Evolutionary conservation across 768 basidiomycete genomes (phyloP).

Genomic region (Agrocybe praecox): DNA sequence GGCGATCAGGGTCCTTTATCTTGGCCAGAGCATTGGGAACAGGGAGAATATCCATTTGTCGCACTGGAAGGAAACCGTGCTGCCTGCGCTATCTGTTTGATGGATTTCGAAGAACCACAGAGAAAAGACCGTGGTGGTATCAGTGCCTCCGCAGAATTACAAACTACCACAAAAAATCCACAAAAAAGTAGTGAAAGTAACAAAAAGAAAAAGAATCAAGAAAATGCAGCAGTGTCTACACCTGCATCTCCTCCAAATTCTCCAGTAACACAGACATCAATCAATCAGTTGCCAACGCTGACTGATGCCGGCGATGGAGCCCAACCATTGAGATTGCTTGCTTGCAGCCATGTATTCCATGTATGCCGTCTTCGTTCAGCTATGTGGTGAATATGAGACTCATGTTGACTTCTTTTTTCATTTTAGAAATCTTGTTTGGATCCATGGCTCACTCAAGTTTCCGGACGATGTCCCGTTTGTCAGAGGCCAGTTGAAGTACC

Average conservation of each 20-base stretch:
- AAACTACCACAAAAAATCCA: not conserved
- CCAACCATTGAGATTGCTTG: slow-evolving; percentile 74
- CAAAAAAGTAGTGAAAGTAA: not conserved
- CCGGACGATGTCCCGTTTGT: slow-evolving; percentile 87
- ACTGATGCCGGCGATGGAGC: slow-evolving; percentile 76
- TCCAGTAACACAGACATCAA: slow-evolving; percentile 37
- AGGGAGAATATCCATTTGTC: slow-evolving; percentile 79
- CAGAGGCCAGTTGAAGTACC: slow-evolving; percentile 69
- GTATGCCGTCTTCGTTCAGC: slow-evolving; percentile 34
- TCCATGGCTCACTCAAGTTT: slow-evolving; percentile 85
- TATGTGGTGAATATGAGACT: not conserved
- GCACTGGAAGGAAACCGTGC: slow-evolving; percentile 82
- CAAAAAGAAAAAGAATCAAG: not conserved
- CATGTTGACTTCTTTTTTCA: not conserved
- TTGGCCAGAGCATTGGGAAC: slow-evolving; percentile 84
- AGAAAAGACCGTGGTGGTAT: slow-evolving; percentile 15
- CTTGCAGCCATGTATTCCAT: slow-evolving; percentile 90
- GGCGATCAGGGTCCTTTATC: slow-evolving; percentile 36
- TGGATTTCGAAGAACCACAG: slow-evolving; percentile 82
- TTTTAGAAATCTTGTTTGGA: slow-evolving; percentile 84
- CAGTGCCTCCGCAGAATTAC: not conserved
- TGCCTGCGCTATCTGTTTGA: slow-evolving; percentile 80
- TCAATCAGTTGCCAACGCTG: slow-evolving; percentile 46
- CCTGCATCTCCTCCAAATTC: slow-evolving; percentile 1
- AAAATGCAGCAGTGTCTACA: not conserved